Conservation (phyloP, 176 grass and related monocot species). For the Dactylis glomerata region DNA sequence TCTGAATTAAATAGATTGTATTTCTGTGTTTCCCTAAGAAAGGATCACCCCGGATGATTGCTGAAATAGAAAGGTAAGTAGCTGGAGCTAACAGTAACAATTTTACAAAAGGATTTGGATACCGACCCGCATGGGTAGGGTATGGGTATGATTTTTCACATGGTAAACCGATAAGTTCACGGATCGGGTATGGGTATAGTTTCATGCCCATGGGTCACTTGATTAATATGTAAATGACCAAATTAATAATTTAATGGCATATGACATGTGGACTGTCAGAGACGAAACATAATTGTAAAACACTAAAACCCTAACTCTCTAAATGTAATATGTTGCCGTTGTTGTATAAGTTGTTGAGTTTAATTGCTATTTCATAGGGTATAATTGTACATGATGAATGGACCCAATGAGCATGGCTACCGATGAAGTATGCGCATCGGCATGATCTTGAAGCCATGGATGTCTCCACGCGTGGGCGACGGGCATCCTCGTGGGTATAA, state of each 20-base stretch:
- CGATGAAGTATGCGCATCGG: neutral
- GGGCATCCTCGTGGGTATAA: neutral
- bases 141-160: neutral
- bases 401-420: neutral
- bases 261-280: neutral
- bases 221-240: neutral
- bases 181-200: neutral
- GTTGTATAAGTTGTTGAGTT: neutral
- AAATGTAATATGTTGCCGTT: neutral
- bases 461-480: neutral
- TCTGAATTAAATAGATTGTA: neutral
- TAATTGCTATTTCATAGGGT: neutral
- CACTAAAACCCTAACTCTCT: neutral
- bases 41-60: neutral
- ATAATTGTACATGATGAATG: neutral
- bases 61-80: slow-evolving; percentile 25
- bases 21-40: neutral
- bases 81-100: neutral
- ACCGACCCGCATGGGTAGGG: neutral
- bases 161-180: neutral
- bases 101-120: neutral
- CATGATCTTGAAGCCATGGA: neutral
- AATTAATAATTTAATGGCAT: neutral
- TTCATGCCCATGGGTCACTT: neutral
- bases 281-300: neutral